Percentiles rank a stretch among this genome's conserved stretches.
Evolutionary conservation across 495 filamentous ascomycete species (phyloP).

Genomic region (Daldinia concentrica): DNA sequence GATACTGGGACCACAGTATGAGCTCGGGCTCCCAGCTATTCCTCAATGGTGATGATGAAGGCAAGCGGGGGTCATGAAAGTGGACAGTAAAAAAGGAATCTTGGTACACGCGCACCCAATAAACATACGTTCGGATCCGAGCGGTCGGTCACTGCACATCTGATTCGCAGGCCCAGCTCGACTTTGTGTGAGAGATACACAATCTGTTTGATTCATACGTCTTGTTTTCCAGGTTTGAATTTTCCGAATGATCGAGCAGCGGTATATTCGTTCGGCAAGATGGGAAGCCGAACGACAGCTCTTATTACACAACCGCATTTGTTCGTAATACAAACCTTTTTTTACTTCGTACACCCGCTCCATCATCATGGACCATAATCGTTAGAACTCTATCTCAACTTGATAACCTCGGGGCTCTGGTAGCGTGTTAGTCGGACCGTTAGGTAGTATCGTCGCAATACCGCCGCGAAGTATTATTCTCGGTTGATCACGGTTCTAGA

Average conservation of each 20-base stretch:
- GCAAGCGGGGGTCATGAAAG: conserved; percentile 33
- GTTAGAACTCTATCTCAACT: conserved; percentile 24
- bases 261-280: conserved; percentile 27
- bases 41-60: conserved; percentile 30
- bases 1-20: conserved; percentile 40
- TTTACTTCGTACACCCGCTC: conserved; percentile 4
- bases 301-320: conserved; percentile 38
- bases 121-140: conserved; percentile 43
- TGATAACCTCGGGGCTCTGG: not conserved
- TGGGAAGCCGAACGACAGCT: conserved; percentile 13
- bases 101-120: conserved; percentile 37
- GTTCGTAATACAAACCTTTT: conserved; percentile 22
- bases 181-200: conserved; percentile 35
- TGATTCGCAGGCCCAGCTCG: conserved; percentile 35
- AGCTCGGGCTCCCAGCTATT: conserved; percentile 27
- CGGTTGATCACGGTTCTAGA: not conserved
- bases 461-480: not conserved
- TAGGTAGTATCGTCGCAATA: conserved; percentile 18
- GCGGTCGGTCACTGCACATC: conserved; percentile 38
- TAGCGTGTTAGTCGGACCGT: conserved; percentile 1
- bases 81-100: conserved; percentile 30
- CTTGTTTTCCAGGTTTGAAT: conserved; percentile 41
- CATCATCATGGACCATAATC: conserved; percentile 12
- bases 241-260: conserved; percentile 37
- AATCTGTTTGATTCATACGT: conserved; percentile 35